These are phyloP conservation scores for Emmonsia crescens DNA, from an alignment of 2,329 filamentous ascomycete genomes.

Conservation along the genomic window DNA sequence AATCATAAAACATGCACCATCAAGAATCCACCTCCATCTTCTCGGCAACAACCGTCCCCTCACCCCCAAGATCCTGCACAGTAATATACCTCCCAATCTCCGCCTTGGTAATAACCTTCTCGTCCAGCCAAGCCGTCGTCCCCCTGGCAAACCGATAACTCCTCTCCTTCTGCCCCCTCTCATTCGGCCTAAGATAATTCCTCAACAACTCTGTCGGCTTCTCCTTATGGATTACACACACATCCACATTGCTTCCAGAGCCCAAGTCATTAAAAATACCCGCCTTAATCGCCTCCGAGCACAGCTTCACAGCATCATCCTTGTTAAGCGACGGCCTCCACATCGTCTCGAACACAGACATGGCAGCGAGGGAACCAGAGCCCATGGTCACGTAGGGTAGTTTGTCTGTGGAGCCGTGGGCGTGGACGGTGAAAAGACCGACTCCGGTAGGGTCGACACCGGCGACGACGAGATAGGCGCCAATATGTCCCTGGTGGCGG, in stretches of 20 bases:
- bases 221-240: conserved; percentile 87
- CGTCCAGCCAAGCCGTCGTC: conserved; percentile 90
- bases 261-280: conserved; percentile 99
- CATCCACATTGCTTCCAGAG: conserved; percentile 93
- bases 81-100: conserved; percentile 91
- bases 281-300: conserved; percentile 78
- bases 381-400: conserved; percentile 99
- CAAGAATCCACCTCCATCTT: conserved; percentile 54
- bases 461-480: conserved; percentile 93
- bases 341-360: conserved; percentile 94
- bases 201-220: conserved; percentile 81
- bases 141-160: conserved; percentile 85
- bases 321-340: conserved; percentile 72
- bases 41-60: conserved; percentile 48
- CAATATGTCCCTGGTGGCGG: conserved; percentile 94
- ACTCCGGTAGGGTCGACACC: conserved; percentile 92
- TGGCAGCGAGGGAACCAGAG: conserved; percentile 86
- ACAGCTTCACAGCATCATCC: conserved; percentile 73
- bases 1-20: not conserved
- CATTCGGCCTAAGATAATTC: conserved; percentile 88
- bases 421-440: conserved; percentile 95
- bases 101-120: conserved; percentile 90
- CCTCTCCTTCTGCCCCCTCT: conserved; percentile 79
- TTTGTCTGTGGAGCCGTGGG: conserved; percentile 96
- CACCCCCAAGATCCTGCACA: conserved; percentile 69